phyloP scores from a whole-genome alignment of 1,139 yeast species.

The Scheffersomyces segobiensis region DNA sequence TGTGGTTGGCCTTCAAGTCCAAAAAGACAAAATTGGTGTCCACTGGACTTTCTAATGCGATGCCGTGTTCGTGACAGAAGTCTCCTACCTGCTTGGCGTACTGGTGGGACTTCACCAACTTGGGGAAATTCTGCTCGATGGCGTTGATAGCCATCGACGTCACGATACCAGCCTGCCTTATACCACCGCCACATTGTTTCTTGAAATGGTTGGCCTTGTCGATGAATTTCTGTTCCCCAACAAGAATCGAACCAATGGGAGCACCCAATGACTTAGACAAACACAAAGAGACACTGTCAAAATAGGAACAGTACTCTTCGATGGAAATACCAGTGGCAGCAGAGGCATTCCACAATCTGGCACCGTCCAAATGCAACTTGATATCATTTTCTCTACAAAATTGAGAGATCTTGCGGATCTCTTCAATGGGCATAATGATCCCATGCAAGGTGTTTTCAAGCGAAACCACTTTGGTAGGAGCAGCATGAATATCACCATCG shows the following conservation, averaged over 20 bases:
- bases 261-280: conserved; percentile 49
- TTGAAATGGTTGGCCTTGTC: conserved; percentile 47
- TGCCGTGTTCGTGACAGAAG: conserved; percentile 54
- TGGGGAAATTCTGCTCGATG: conserved; percentile 38
- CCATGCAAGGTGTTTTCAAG: conserved; percentile 51
- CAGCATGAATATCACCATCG: conserved; percentile 49
- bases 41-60: conserved; percentile 39
- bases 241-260: conserved; percentile 48
- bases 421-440: conserved; percentile 43
- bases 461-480: conserved; percentile 48
- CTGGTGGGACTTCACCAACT: conserved; percentile 56
- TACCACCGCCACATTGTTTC: conserved; percentile 51
- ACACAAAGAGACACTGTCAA: conserved; percentile 48
- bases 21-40: conserved; percentile 45
- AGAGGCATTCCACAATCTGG: conserved; percentile 49
- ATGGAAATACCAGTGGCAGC: conserved; percentile 42
- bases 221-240: conserved; percentile 32
- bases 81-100: conserved; percentile 67
- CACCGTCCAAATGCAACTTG: conserved; percentile 47
- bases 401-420: conserved; percentile 36
- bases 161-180: conserved; percentile 46
- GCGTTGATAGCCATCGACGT: conserved; percentile 45
- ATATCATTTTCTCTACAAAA: conserved; percentile 38
- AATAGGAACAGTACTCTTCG: conserved; percentile 38
- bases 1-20: conserved; percentile 34